Base-by-base conservation (phyloP, 805 yeast species). In the Tetrapisispora namnaoensis region DNA sequence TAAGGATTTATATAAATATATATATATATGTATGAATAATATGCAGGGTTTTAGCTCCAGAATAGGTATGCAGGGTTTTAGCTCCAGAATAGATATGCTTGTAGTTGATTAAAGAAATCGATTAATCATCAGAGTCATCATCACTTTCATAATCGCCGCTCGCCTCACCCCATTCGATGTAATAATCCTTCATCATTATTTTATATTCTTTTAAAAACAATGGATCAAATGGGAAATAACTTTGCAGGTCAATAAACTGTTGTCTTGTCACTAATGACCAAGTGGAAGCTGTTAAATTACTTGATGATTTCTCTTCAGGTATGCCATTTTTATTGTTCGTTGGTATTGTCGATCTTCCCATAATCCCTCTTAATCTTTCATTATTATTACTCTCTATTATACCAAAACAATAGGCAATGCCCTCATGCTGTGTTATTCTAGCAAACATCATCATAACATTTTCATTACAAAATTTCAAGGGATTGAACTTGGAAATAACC, bases 161-260 rank as follows among this genome's bases (percentile, higher is more conserved):
- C 34, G 81, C 86, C 40, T 80, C 89, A 36, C 75, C 75, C 98
- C 98, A 91, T 58, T 89, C 93, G 27, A 90, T 79, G 60, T 81
- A 85, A 51, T 75, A 73, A 6, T 68, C 72, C 32, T 74, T 70
- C 49, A 93, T 68, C 34, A 79, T 63, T 37, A 68, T 64, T 57
- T 81, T 79, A 44, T 86, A 77, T 11, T 67, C 67, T 42, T 82
- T 83, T 53, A 91, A 74, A 45, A 85, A 78, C 52, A 93, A 67
- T 1, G 99, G 99, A 70, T 91, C 98, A 63, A 86, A 91, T 13
- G 99, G 99, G 67, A 91, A 91, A 63, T 88, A 91, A n/a, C 93
- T 89, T 63, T 90, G 96, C 46, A 91, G 72, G 59, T 88, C 95
- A 55, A 86, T 75, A 60, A 86, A 88, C 60, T 89, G 96, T 61